phyloP scores from a whole-genome alignment of 2,329 filamentous ascomycete genomes.

The Fusarium sublunatum region DNA sequence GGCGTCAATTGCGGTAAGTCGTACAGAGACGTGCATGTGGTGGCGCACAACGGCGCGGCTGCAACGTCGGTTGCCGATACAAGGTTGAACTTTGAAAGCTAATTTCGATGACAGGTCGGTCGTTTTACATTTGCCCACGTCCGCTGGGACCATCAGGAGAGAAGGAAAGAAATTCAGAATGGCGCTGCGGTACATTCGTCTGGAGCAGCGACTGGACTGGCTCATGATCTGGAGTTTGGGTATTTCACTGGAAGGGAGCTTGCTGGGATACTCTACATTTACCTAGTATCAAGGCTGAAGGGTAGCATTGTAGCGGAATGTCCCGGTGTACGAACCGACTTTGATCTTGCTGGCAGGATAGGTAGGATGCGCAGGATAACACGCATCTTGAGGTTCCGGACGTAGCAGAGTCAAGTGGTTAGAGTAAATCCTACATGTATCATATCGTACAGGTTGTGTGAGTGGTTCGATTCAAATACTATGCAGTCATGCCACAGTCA shows the following conservation, averaged over 20 bases:
- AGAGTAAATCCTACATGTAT: background rate
- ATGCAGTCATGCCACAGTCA: background rate
- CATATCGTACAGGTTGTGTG: background rate
- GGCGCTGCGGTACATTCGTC: conserved; percentile 88
- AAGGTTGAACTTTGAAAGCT: conserved; percentile 25
- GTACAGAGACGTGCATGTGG: conserved; percentile 12
- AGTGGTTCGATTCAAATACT: background rate
- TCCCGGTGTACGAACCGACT: background rate
- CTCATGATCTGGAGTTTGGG: conserved; percentile 10
- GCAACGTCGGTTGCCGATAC: background rate
- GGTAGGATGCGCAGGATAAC: no score
- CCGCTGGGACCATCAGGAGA: conserved; percentile 87
- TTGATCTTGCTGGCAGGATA: background rate
- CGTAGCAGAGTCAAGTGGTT: background rate
- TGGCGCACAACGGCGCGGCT: conserved; percentile 22
- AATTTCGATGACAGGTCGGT: conserved; percentile 58
- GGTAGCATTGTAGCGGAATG: background rate
- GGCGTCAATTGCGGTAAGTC: conserved; percentile 79
- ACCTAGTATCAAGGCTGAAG: background rate
- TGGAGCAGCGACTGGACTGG: conserved; percentile 71
- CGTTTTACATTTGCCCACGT: conserved; percentile 72
- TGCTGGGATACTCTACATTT: background rate
- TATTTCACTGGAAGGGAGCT: background rate
- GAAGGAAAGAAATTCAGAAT: conserved; percentile 85
- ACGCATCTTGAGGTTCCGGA: background rate